These are phyloP conservation scores for Periconia sp. DNA, from an alignment of 2,329 filamentous ascomycete species.

Conservation along the genomic window DNA sequence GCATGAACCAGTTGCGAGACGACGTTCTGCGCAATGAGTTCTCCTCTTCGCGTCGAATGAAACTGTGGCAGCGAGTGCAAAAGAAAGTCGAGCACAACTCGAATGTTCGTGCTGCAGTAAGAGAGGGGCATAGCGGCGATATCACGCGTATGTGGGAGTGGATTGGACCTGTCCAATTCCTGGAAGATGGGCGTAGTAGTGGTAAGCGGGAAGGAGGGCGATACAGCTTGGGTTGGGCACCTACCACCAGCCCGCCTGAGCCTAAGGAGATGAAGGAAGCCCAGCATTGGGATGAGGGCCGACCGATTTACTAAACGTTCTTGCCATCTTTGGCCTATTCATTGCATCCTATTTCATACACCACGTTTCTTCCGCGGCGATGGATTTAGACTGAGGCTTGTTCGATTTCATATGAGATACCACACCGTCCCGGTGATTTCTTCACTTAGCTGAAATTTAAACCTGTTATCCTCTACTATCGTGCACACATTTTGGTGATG, in stretches of 20 bases:
- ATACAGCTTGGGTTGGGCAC: conserved; percentile 36
- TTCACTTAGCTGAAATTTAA: background rate
- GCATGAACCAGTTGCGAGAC: conserved; percentile 87
- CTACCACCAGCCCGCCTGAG: conserved; percentile 37
- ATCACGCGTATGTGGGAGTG: conserved; percentile 72
- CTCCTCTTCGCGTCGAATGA: conserved; percentile 74
- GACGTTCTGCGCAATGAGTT: conserved; percentile 87
- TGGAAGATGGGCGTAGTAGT: conserved; percentile 46
- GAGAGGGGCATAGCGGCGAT: conserved; percentile 61
- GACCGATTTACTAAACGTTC: conserved; percentile 53
- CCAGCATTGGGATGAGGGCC: conserved; percentile 55
- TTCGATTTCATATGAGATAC: conserved; percentile 30
- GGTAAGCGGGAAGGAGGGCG: conserved; percentile 39
- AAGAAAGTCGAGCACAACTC: conserved; percentile 90
- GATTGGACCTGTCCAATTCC: conserved; percentile 65
- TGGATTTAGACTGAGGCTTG: conserved; percentile 3
- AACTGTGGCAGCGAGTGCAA: conserved; percentile 83
- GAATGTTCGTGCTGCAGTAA: conserved; percentile 83
- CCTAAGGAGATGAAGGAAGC: conserved; percentile 38
- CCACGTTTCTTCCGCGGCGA: conserved; percentile 8
- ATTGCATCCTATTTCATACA: no score
- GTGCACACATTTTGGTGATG: background rate
- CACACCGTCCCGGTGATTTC: conserved; percentile 22
- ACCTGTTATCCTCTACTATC: no score
- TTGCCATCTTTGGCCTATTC: no score